A percentile compares a stretch with the other conserved stretches of the same genome.
Evolutionary conservation across 768 basidiomycete genomes (phyloP).

Genomic region (Trametes villosa): DNA sequence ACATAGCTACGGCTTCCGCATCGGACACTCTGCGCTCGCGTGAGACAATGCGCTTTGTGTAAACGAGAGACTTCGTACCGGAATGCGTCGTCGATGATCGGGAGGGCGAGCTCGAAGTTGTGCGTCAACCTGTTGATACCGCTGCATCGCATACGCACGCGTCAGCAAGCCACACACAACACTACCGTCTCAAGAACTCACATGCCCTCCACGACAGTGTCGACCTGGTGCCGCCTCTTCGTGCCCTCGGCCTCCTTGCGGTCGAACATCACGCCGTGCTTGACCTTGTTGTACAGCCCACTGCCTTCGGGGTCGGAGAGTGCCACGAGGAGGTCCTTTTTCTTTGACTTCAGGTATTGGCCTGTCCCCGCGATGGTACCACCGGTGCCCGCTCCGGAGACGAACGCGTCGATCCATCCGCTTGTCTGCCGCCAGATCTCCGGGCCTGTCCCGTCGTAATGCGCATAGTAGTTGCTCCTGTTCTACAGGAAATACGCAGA

Average conservation of each 20-base stretch:
- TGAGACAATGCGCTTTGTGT: neutral
- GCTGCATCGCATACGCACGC: conserved; percentile 43
- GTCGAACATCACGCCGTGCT: conserved; percentile 94
- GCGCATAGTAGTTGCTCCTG: conserved; percentile 86
- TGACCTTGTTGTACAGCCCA: conserved; percentile 95
- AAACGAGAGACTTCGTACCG: conserved; percentile 49
- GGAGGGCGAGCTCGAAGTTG: conserved; percentile 85
- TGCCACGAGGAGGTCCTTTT: conserved; percentile 66
- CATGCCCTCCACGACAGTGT: conserved; percentile 96
- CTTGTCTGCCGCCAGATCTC: conserved; percentile 95
- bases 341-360: conserved; percentile 75
- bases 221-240: conserved; percentile 91
- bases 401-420: conserved; percentile 81
- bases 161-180: neutral
- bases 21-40: conserved; percentile 74
- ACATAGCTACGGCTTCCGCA: conserved; percentile 94
- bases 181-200: conserved; percentile 37
- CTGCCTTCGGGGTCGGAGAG: conserved; percentile 94
- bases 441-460: conserved; percentile 88
- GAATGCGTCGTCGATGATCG: conserved; percentile 88
- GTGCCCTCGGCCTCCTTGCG: conserved; percentile 92
- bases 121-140: conserved; percentile 93
- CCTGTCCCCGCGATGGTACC: conserved; percentile 92
- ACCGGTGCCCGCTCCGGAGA: conserved; percentile 94
- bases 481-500: conserved; percentile 52